These are phyloP conservation scores for Ramaria rubella DNA, from an alignment of 768 basidiomycete species.

Conservation along the genomic window DNA sequence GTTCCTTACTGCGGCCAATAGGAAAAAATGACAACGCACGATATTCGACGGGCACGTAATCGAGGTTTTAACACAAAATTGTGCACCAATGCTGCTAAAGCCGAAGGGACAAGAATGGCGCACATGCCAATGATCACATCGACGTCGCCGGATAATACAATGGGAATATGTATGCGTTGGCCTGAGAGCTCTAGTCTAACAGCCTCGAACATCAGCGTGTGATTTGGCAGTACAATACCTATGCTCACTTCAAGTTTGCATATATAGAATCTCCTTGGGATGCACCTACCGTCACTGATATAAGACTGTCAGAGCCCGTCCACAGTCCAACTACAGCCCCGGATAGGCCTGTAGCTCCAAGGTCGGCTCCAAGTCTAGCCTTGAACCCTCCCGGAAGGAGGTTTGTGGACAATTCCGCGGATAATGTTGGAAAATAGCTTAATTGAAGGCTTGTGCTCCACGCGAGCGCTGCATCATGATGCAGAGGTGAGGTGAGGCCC, in stretches of 20 bases:
- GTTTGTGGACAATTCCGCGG: neutral
- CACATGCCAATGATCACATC: conserved; percentile 11
- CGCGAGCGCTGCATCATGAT: neutral
- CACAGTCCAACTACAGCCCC: conserved; percentile 6
- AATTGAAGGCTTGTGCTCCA: conserved; percentile 1
- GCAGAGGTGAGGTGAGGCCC: neutral
- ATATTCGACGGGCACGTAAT: conserved; percentile 43
- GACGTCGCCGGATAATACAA: conserved; percentile 1
- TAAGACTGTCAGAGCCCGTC: neutral
- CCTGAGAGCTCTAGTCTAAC: neutral
- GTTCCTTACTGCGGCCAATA: conserved; percentile 9
- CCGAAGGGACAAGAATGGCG: conserved; percentile 4
- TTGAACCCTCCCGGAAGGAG: conserved; percentile 1
- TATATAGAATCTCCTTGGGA: neutral
- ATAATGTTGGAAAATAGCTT: neutral
- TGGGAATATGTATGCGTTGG: conserved; percentile 1
- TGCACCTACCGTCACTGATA: neutral
- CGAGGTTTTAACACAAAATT: conserved; percentile 50
- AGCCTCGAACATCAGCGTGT: neutral
- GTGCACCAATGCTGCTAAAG: conserved; percentile 2
- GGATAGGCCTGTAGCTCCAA: neutral
- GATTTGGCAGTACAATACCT: neutral
- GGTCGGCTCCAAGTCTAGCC: neutral
- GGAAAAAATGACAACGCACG: conserved; percentile 34
- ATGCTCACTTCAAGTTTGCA: neutral